phyloP scores from a whole-genome alignment of 1,284 basidiomycete genomes.

The Coriolopsis trogii region DNA sequence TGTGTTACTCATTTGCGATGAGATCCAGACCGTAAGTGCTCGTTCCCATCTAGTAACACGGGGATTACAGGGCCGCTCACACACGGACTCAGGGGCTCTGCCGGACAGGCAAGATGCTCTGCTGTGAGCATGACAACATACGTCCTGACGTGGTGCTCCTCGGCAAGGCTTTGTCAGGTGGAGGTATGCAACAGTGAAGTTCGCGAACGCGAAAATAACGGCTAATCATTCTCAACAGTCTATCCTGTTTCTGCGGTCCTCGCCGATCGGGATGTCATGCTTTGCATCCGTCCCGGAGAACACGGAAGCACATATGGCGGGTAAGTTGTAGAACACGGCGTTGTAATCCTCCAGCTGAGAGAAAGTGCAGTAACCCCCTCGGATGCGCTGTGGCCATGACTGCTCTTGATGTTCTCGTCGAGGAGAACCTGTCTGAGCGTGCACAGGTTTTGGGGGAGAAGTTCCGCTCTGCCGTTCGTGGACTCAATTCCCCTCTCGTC shows the following conservation, averaged over 20 bases:
- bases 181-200: conserved; percentile 52
- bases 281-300: conserved; percentile 95
- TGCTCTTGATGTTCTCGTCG: conserved; percentile 85
- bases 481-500: conserved; percentile 73
- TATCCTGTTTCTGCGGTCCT: conserved; percentile 97
- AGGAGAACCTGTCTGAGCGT: conserved; percentile 83
- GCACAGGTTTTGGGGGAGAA: conserved; percentile 80
- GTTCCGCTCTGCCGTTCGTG: conserved; percentile 74
- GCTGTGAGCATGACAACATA: conserved; percentile 86
- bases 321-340: conserved; percentile 42
- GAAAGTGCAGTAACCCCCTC: conserved; percentile 95
- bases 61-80: neutral
- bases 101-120: conserved; percentile 87
- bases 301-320: conserved; percentile 97
- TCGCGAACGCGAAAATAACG: conserved; percentile 2
- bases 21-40: conserved; percentile 87
- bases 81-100: conserved; percentile 66
- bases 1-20: conserved; percentile 95
- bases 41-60: neutral
- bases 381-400: conserved; percentile 95
- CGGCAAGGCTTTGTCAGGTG: conserved; percentile 95
- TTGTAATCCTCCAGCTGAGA: too few species aligned
- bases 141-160: conserved; percentile 93
- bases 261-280: conserved; percentile 89
- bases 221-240: conserved; percentile 46